Percentiles rank a stretch among this genome's conserved stretches.
Conservation (phyloP, 1,284 basidiomycete species). For the Cystobasidium pallidum region DNA sequence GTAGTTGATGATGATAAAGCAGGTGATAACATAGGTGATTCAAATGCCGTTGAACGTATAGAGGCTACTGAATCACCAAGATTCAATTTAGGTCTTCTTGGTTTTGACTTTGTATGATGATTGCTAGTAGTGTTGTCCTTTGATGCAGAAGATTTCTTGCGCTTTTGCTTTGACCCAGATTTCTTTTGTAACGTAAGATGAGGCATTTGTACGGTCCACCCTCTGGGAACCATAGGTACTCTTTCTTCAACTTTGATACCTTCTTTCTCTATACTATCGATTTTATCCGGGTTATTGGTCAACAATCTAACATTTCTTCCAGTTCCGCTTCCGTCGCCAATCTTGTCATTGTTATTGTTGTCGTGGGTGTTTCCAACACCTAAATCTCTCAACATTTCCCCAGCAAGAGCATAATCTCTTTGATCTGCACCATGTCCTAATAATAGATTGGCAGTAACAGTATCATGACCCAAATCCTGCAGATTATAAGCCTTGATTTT, state of each 20-base stretch:
- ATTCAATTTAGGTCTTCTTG: slow-evolving; percentile 5
- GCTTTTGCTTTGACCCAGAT: slow-evolving; percentile 51
- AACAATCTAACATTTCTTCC: slow-evolving; percentile 74
- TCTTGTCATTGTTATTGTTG: too few species aligned
- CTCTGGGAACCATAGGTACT: slow-evolving; percentile 90
- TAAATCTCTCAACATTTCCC: slow-evolving; percentile 84
- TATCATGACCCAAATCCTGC: slow-evolving; percentile 97
- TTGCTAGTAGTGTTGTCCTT: slow-evolving; percentile 26
- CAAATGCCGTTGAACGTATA: neutral
- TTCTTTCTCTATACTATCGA: slow-evolving; percentile 81
- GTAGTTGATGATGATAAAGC: neutral
- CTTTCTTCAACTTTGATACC: slow-evolving; percentile 80
- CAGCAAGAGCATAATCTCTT: slow-evolving; percentile 88
- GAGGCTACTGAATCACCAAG: slow-evolving; percentile 6
- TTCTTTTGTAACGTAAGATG: slow-evolving; percentile 46
- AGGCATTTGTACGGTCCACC: slow-evolving; percentile 64
- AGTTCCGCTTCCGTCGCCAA: too few species aligned
- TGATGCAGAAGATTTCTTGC: slow-evolving; percentile 7
- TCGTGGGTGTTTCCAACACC: slow-evolving; percentile 60
- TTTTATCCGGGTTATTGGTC: slow-evolving; percentile 98
- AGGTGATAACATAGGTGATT: slow-evolving; percentile 8
- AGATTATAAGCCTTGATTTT: slow-evolving; percentile 98
- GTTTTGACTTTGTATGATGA: neutral
- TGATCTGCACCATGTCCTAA: slow-evolving; percentile 94
- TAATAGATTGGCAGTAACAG: slow-evolving; percentile 93